These are phyloP conservation scores for Tuber calosporum DNA, from an alignment of 495 filamentous ascomycete species.

Conservation along the genomic window DNA sequence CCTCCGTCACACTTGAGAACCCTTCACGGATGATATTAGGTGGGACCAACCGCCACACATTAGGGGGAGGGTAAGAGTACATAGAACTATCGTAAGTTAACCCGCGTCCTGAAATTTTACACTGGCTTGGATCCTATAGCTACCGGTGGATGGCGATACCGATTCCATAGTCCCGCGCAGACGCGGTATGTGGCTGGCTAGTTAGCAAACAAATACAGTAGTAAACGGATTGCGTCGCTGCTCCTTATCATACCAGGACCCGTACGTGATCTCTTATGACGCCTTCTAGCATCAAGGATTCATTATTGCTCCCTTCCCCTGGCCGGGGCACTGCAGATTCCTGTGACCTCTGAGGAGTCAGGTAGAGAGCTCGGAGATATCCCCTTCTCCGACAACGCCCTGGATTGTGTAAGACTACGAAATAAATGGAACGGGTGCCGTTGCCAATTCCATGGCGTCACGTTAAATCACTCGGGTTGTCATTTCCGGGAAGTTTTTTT, in stretches of 20 bases:
- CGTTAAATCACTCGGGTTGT: neutral
- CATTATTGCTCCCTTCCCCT: neutral
- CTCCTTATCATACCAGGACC: neutral
- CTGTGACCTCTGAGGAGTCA: neutral
- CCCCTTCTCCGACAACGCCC: neutral
- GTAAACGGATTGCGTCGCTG: neutral
- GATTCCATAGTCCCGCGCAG: neutral
- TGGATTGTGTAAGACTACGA: neutral
- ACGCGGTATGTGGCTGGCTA: neutral
- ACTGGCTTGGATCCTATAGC: neutral
- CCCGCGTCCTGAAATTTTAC: neutral
- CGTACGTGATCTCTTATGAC: neutral
- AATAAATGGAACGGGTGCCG: neutral
- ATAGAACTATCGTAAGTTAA: neutral
- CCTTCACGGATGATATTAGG: neutral
- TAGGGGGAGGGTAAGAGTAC: neutral
- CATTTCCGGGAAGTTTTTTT: neutral
- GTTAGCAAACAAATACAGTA: neutral
- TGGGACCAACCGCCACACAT: neutral
- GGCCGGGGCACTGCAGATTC: neutral
- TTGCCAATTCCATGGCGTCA: neutral
- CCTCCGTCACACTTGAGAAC: neutral
- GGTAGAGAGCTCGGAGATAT: neutral
- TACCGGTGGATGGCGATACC: neutral
- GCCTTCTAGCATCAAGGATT: neutral